phyloP scores from a whole-genome alignment of 176 grass and related monocot species.

The Cenchrus purpureus region DNA sequence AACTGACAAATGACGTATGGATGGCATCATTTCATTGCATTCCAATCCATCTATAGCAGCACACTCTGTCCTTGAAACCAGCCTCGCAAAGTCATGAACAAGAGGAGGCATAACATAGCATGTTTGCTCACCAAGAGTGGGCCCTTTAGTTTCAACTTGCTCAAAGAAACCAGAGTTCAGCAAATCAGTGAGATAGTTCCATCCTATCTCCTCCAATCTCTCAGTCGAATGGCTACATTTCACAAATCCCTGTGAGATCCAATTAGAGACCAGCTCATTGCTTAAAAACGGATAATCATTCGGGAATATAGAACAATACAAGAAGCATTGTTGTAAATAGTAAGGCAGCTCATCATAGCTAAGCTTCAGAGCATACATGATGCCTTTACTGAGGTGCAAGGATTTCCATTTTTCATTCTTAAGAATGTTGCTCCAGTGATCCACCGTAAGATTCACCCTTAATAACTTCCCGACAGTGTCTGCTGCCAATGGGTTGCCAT shows the following conservation, averaged over 20 bases:
- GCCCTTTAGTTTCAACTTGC: neutral
- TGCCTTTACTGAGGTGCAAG: neutral
- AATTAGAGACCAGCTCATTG: conserved; percentile 20
- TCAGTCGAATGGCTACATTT: neutral
- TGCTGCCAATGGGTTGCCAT: conserved; percentile 43
- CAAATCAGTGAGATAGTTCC: conserved; percentile 26
- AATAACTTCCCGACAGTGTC: conserved; percentile 20
- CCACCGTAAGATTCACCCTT: neutral
- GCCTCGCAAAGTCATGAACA: conserved; percentile 34
- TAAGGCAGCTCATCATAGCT: conserved; percentile 36
- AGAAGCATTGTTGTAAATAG: conserved; percentile 39
- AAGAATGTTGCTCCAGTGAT: conserved; percentile 40
- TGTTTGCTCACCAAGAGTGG: neutral
- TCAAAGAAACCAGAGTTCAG: conserved; percentile 33
- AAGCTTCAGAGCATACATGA: conserved; percentile 42
- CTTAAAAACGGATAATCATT: neutral
- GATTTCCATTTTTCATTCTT: conserved; percentile 49
- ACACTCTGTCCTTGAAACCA: conserved; percentile 25
- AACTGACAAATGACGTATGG: conserved; percentile 37
- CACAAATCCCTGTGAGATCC: conserved; percentile 62
- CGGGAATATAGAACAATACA: conserved; percentile 21
- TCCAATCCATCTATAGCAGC: neutral
- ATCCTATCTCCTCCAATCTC: conserved; percentile 50
- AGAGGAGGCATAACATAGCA: conserved; percentile 33
- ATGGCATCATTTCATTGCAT: neutral